Conservation (phyloP, 2,329 filamentous ascomycete species). For the Amphichorda felina region DNA sequence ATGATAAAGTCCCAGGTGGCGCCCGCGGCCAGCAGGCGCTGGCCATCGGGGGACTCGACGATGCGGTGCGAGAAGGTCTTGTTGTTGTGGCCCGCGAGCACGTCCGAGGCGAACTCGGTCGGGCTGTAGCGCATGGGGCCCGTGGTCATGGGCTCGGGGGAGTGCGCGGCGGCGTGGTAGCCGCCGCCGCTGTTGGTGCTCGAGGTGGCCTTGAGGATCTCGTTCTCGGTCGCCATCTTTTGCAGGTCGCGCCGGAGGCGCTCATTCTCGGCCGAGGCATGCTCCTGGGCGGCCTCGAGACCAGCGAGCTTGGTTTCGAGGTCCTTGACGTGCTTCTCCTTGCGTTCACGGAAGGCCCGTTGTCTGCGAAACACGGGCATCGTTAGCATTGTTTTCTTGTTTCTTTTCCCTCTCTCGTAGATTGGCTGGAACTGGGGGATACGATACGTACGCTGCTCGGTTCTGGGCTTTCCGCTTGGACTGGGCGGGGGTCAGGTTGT, state of each 20-base stretch:
- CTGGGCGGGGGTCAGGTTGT: conserved; percentile 43
- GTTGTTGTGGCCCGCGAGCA: conserved; percentile 49
- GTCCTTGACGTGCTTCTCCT: conserved; percentile 88
- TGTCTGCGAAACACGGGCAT: conserved; percentile 61
- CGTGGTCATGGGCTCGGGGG: conserved; percentile 38
- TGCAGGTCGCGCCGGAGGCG: conserved; percentile 3
- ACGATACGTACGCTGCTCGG: conserved; percentile 42
- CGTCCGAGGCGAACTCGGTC: conserved; percentile 56
- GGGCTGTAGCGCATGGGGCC: conserved; percentile 63
- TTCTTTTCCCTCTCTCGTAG: neutral
- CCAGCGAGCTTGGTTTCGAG: conserved; percentile 74
- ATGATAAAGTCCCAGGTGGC: conserved; percentile 89
- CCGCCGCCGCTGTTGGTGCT: conserved; percentile 16
- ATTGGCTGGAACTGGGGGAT: neutral
- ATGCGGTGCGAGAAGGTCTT: conserved; percentile 59
- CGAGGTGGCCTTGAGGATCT: conserved; percentile 77
- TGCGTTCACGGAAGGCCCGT: conserved; percentile 90
- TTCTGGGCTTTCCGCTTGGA: conserved; percentile 50
- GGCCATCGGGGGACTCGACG: conserved; percentile 51
- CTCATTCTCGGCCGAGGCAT: conserved; percentile 63
- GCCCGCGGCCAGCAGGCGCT: conserved; percentile 59
- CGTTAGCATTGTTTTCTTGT: neutral
- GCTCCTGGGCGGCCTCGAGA: conserved; percentile 63
- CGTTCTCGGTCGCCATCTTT: conserved; percentile 62
- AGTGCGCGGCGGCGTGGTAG: conserved; percentile 20